Percentiles rank a stretch among this genome's conserved stretches.
Evolutionary conservation across 2,329 filamentous ascomycete genomes (phyloP).

Genomic region (Tricladium varicosporioides): DNA sequence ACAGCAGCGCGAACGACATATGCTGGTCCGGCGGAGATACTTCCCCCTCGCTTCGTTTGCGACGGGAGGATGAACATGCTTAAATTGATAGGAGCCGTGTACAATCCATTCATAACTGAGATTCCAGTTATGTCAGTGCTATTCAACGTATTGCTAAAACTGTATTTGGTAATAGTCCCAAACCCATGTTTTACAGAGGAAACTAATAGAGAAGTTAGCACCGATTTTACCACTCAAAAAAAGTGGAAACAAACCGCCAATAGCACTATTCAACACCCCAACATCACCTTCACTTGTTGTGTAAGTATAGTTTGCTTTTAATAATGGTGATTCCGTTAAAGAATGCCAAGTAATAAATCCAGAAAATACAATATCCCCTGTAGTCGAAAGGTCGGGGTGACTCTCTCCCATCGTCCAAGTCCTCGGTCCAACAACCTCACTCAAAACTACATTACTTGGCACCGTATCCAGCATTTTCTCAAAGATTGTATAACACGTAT

Average conservation of each 20-base stretch:
- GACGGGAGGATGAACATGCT: slow-evolving; percentile 1
- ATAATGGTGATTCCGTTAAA: background rate
- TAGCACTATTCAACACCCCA: background rate
- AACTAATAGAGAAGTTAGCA: background rate
- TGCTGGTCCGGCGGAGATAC: background rate
- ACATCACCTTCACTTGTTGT: background rate
- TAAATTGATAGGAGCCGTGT: background rate
- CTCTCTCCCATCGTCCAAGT: background rate
- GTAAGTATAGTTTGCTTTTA: background rate
- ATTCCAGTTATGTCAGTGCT: background rate
- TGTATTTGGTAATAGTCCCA: slow-evolving; percentile 1
- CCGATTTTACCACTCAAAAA: background rate
- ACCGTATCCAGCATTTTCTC: slow-evolving; percentile 14
- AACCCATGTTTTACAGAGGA: background rate
- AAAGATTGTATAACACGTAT: slow-evolving; percentile 15
- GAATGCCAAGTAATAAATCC: background rate
- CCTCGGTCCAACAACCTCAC: slow-evolving; percentile 6
- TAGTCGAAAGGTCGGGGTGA: background rate
- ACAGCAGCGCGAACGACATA: slow-evolving; percentile 2
- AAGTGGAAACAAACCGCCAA: background rate
- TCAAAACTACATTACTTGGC: slow-evolving; percentile 5
- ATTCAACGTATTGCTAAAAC: background rate
- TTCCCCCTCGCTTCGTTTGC: background rate
- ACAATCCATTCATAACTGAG: background rate
- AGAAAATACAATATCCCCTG: background rate